Conservation (phyloP, 148 eudicot genomes). For the Cornus controversa region DNA sequence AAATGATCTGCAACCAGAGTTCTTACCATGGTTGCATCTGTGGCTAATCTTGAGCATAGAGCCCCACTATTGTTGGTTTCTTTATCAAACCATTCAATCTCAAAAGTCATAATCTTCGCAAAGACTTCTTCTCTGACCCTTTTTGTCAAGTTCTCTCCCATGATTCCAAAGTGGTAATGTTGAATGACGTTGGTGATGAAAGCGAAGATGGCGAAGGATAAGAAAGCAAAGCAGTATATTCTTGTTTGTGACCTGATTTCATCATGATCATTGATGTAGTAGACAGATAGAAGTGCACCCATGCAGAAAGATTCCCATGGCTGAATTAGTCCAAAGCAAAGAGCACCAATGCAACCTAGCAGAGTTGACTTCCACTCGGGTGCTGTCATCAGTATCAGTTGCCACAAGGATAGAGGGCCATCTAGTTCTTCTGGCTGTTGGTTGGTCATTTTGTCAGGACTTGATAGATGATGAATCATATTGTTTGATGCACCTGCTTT, state of each 20-base stretch:
- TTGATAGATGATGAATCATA: background rate
- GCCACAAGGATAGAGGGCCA: conserved; percentile 2
- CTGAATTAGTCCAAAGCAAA: conserved; percentile 7
- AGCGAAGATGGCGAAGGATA: background rate
- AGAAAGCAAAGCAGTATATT: conserved; percentile 9
- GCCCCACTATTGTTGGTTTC: conserved; percentile 23
- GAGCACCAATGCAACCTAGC: conserved; percentile 3
- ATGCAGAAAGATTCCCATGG: conserved; percentile 2
- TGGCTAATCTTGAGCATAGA: conserved; percentile 16
- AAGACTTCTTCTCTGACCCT: conserved; percentile 13
- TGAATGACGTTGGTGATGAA: conserved; percentile 19
- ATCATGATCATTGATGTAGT: conserved; percentile 11
- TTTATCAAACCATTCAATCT: conserved; percentile 27
- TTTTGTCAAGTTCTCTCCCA: conserved; percentile 22
- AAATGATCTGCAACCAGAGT: conserved; percentile 14
- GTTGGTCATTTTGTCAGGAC: background rate
- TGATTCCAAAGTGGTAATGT: conserved; percentile 19
- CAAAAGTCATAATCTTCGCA: conserved; percentile 19
- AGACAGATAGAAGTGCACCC: conserved; percentile 15
- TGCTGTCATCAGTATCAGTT: conserved; percentile 8
- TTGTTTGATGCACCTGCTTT: background rate
- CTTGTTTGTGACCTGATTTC: conserved; percentile 13
- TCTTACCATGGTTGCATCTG: conserved; percentile 13
- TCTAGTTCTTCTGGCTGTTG: background rate
- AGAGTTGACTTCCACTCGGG: conserved; percentile 9